Evolutionary conservation across 1,139 yeast species (phyloP).

Genomic region (Sugiyamaella castrensis): DNA sequence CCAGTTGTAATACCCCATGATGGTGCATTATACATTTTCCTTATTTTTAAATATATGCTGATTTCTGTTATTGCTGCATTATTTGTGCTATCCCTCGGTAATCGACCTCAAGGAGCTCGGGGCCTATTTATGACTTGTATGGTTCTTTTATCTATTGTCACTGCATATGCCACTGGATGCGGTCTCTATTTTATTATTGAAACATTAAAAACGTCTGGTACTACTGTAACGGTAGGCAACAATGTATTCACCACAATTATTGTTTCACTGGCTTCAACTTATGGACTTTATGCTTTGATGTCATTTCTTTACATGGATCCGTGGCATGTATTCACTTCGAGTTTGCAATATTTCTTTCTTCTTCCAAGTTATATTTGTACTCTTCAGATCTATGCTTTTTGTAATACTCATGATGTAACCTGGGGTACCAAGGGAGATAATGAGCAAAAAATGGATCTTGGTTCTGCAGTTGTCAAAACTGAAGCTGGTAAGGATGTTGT

Average conservation of each 20-base stretch:
- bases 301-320: conserved; percentile 85
- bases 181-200: conserved; percentile 75
- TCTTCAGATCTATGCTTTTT: conserved; percentile 87
- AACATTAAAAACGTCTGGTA: conserved; percentile 44
- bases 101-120: conserved; percentile 90
- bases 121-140: conserved; percentile 69
- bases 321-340: conserved; percentile 88
- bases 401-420: conserved; percentile 93
- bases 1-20: conserved; percentile 52
- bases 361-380: conserved; percentile 92
- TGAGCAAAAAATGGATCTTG: conserved; percentile 61
- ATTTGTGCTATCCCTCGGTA: conserved; percentile 90
- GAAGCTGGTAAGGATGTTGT: conserved; percentile 56
- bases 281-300: conserved; percentile 77
- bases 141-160: conserved; percentile 69
- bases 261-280: conserved; percentile 78
- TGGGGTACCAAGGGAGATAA: conserved; percentile 98
- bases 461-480: conserved; percentile 59
- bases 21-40: conserved; percentile 68
- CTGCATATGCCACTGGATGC: conserved; percentile 74
- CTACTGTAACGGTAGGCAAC: conserved; percentile 42
- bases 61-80: conserved; percentile 78
- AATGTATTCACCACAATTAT: conserved; percentile 69
- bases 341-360: conserved; percentile 79
- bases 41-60: conserved; percentile 78